Base-by-base conservation (phyloP, 192 early-diverging fungal genomes). In the Endogone sp. region DNA sequence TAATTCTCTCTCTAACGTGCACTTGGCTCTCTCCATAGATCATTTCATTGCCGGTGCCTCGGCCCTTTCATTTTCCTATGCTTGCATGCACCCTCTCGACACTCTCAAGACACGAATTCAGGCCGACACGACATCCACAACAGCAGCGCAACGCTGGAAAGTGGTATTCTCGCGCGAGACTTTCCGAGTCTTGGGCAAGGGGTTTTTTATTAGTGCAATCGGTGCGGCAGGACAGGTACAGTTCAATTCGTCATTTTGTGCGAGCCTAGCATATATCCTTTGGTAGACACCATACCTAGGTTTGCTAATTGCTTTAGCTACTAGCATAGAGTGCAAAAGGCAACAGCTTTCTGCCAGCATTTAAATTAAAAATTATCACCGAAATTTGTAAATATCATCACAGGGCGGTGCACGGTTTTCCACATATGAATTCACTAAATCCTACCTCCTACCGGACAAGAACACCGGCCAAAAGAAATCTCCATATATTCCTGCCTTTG, bases 31-130 rank as follows among this genome's bases (percentile, higher is more conserved):
- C 6, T 67, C 54, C 25, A 44, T 60, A 88, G 85, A 87, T 62
- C 86, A 88, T 70, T 91, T 91, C 66, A 70, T 77, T 31, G 79
- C 87, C 22, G 90, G 90, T 21, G 87, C 77, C 13, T 72, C 79
- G 4, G 86, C 85, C 20, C 84, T 92, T 10, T 84, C 89, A 0
- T 79, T 86, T 3, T 84, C 88, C 2, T 92, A 89, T 76, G 86
- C 91, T 25, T 73, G 81, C 9, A 91, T 91, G 88, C 91, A 92
- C 70, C 91, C 91, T 11, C 81, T 92, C 56, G 91, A 92, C 71
- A 91, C 88, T 16, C 68, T 90, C 56, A 92, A 92, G 65, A 91
- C 89, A 3, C 78, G 84, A 29, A 86, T 90, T 80, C 91, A 92
- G 67, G 86, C 89, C 11, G 76, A 82, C 22, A 26, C 59, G 4